Percentiles rank a stretch among this genome's conserved stretches.
Conservation (phyloP, 2,329 filamentous ascomycete genomes). For the Aspergillus sp. region DNA sequence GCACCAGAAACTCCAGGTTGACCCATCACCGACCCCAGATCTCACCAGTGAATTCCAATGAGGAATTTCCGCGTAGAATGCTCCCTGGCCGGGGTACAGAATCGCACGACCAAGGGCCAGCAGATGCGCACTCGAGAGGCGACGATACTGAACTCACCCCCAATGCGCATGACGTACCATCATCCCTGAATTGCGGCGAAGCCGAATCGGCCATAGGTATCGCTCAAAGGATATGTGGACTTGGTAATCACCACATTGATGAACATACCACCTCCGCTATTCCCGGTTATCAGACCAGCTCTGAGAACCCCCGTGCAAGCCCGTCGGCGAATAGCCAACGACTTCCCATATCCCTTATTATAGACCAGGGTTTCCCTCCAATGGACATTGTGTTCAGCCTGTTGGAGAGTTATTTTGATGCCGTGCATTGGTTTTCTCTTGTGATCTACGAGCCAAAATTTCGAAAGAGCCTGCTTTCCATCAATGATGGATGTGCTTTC, state of each 20-base stretch:
- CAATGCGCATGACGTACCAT: too few species aligned
- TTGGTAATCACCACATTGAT: constrained; percentile 27
- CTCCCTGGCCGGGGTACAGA: too few species aligned
- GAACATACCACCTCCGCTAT: constrained; percentile 36
- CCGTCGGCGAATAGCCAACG: not conserved
- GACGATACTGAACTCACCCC: too few species aligned
- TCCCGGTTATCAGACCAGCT: constrained; percentile 27
- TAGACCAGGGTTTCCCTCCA: constrained; percentile 31
- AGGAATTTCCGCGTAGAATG: too few species aligned
- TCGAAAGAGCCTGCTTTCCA: constrained; percentile 30
- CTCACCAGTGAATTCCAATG: too few species aligned
- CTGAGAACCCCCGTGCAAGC: constrained; percentile 17
- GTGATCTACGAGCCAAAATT: constrained; percentile 45
- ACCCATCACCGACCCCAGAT: too few species aligned
- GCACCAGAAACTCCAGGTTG: too few species aligned
- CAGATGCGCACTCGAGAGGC: too few species aligned
- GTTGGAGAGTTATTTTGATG: constrained; percentile 42
- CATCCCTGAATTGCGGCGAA: constrained; percentile 24
- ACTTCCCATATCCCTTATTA: constrained; percentile 23
- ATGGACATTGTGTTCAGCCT: constrained; percentile 29
- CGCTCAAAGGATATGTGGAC: constrained; percentile 31
- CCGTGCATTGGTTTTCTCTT: constrained; percentile 48
- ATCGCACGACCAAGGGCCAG: too few species aligned
- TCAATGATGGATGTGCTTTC: constrained; percentile 35
- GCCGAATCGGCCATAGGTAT: constrained; percentile 38